Evolutionary conservation across 208 protist genomes (phyloP), one percentile per base, ranked within the genome.

Genomic region (Lotmaria passim): DNA sequence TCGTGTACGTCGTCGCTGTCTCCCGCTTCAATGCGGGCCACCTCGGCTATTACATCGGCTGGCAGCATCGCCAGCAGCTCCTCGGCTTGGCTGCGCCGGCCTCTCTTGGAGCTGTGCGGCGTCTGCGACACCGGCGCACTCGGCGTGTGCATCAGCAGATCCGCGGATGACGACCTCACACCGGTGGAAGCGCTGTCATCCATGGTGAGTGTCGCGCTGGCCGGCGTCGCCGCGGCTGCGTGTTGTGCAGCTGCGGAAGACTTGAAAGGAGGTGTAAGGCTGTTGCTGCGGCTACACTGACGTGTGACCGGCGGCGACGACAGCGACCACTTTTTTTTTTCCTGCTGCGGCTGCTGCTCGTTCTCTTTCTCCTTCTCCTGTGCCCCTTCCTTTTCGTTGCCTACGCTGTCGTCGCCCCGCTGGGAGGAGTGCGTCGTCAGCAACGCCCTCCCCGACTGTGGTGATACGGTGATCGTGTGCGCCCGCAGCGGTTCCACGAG

Each of bases 41-140:
- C 72, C 56, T 83, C 78, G 14, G 65, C 71, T 4, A 50, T 61
- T 2, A 78, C 69, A n/a, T 83, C 74, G 4, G 47, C 55, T 0
- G 82, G 82, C 28, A 87, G 64, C 75, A 87, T 84, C 10, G 80
- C 78, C 38, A 87, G 33, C 6, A 87, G 61, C 61, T 76, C 57
- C 65, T 81, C 75, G 15, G 74, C 62, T 59, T 76, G 68, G 15
- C 77, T 83, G 23, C 72, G 70, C 17, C 80, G 76, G 1, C 73
- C 73, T 6, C 76, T 69, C 34, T 66, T 34, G 26, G 60, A 69
- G 47, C 76, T 76, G 19, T 52, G 47, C 1, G 70, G 62, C 23
- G 71, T 82, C 70, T 60, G 59, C 36, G 60, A 73, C 14, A 57
- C 68, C 3, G 39, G 38, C 12, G 63, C 58, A 41, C 28, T 61